Evolutionary conservation across 495 filamentous ascomycete species (phyloP).

Genomic region (Penicillium turbatum): DNA sequence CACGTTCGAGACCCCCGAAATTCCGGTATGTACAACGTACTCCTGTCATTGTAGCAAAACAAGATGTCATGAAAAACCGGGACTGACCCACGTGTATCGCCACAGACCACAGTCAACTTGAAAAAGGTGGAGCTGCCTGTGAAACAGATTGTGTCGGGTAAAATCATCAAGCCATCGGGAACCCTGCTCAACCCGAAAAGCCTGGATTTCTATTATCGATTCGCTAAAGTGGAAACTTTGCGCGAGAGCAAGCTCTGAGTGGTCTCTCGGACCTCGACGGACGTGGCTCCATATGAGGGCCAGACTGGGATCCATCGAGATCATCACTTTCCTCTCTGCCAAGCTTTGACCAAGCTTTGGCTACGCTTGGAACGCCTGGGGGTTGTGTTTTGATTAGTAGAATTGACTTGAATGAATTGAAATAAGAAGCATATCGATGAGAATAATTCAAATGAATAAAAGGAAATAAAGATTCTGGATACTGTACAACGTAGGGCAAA

Average conservation of each 20-base stretch:
- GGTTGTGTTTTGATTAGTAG: too few species aligned
- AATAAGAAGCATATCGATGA: too few species aligned
- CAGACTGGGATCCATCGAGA: slow-evolving; percentile 9
- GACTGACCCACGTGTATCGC: slow-evolving; percentile 3
- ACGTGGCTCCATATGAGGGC: slow-evolving; percentile 13
- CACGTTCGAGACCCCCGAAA: slow-evolving; percentile 74
- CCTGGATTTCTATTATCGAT: slow-evolving; percentile 74
- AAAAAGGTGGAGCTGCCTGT: slow-evolving; percentile 86
- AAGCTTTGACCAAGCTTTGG: slow-evolving; percentile 30
- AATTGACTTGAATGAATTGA: too few species aligned
- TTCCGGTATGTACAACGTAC: slow-evolving; percentile 58
- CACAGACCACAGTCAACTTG: slow-evolving; percentile 71
- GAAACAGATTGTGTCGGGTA: slow-evolving; percentile 77
- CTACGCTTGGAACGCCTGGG: neutral
- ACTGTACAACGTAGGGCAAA: too few species aligned
- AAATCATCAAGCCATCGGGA: slow-evolving; percentile 67
- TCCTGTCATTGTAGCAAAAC: neutral
- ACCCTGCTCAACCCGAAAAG: slow-evolving; percentile 73
- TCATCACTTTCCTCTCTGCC: slow-evolving; percentile 7
- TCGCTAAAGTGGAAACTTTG: slow-evolving; percentile 70
- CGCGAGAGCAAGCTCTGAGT: slow-evolving; percentile 24
- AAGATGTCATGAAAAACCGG: neutral
- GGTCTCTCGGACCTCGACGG: neutral
- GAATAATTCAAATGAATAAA: too few species aligned
- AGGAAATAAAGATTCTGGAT: too few species aligned